phyloP scores from a whole-genome alignment of 2,329 filamentous ascomycete species.

The Chrysosporium keratinophilum region DNA sequence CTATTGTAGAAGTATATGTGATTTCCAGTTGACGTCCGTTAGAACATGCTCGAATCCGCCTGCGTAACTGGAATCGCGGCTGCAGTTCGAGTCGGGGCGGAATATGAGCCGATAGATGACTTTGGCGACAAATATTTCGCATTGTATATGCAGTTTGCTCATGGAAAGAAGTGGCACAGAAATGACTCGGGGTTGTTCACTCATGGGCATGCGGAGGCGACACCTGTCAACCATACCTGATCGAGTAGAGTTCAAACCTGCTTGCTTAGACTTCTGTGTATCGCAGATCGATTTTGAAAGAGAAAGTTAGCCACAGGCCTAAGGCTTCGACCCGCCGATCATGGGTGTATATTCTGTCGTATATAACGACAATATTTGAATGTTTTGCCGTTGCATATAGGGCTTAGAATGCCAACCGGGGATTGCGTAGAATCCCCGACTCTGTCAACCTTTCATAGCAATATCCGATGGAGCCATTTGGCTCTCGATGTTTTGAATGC shows the following conservation, averaged over 20 bases:
- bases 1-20: background rate
- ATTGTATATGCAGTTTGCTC: conserved; percentile 22
- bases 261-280: background rate
- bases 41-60: conserved; percentile 55
- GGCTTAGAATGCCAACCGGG: background rate
- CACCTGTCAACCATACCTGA: background rate
- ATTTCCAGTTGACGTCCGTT: background rate
- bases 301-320: no score
- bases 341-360: no score
- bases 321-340: no score
- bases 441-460: background rate
- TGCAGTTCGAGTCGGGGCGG: conserved; percentile 57
- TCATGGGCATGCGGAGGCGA: background rate
- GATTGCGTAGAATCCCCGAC: background rate
- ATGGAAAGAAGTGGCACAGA: conserved; percentile 12
- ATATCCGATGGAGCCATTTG: background rate
- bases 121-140: conserved; percentile 27
- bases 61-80: conserved; percentile 61
- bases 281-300: background rate
- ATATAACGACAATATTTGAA: no score
- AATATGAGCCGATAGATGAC: conserved; percentile 40
- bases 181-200: background rate
- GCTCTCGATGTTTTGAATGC: background rate
- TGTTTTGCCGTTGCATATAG: no score
- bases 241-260: background rate